A percentile compares a stretch with the other conserved stretches of the same genome.
Evolutionary conservation across 495 filamentous ascomycete species (phyloP).

Genomic region (Darksidea phi): DNA sequence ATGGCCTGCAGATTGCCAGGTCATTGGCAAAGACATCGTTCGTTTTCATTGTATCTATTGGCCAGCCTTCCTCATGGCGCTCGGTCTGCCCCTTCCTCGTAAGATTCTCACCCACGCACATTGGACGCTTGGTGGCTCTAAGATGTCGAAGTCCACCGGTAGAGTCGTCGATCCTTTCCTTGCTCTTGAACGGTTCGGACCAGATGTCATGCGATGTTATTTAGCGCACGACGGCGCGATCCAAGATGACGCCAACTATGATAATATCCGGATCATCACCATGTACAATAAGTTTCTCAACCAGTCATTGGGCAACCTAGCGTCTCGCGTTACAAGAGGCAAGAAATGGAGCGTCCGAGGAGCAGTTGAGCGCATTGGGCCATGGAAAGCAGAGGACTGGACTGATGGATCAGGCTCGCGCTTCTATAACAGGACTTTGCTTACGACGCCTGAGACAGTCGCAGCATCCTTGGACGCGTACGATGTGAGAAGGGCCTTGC

Average conservation of each 20-base stretch:
- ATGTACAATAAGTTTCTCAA: slow-evolving; percentile 78
- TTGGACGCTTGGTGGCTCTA: slow-evolving; percentile 84
- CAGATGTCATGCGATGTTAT: slow-evolving; percentile 86
- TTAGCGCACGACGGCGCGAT: slow-evolving; percentile 75
- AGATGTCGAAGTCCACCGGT: slow-evolving; percentile 94
- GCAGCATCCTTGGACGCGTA: slow-evolving; percentile 5
- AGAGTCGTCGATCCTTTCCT: slow-evolving; percentile 96
- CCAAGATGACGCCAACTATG: slow-evolving; percentile 74
- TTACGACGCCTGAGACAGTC: neutral
- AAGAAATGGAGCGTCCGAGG: slow-evolving; percentile 62
- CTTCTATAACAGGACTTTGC: slow-evolving; percentile 22
- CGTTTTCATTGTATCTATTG: slow-evolving; percentile 98
- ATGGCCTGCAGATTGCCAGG: slow-evolving; percentile 90
- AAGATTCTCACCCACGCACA: slow-evolving; percentile 85
- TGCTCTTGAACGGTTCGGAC: slow-evolving; percentile 82
- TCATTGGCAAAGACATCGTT: slow-evolving; percentile 94
- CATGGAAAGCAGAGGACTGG: slow-evolving; percentile 6
- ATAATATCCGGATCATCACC: slow-evolving; percentile 69
- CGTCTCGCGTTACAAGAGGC: slow-evolving; percentile 63
- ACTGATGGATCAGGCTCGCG: slow-evolving; percentile 16
- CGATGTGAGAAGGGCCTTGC: slow-evolving; percentile 12
- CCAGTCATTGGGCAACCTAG: slow-evolving; percentile 73
- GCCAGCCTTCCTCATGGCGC: slow-evolving; percentile 91
- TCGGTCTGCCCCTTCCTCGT: slow-evolving; percentile 79
- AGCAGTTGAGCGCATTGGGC: slow-evolving; percentile 21